Evolutionary conservation across 345 rosid species (phyloP).

Genomic region (Leavenworthia alabamica): DNA sequence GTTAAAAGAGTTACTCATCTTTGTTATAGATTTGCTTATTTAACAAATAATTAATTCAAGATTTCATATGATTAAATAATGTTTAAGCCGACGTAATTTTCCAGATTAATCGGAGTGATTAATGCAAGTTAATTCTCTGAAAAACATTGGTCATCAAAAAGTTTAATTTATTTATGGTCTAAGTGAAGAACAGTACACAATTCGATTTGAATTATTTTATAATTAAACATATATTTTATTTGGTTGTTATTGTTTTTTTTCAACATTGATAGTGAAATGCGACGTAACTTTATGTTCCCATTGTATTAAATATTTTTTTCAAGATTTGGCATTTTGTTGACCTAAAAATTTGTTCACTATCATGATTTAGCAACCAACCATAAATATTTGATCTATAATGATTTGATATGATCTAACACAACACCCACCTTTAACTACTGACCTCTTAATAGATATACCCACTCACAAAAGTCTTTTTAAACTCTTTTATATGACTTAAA

Average conservation of each 20-base stretch:
- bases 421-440: slow-evolving; percentile 35
- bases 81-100: background rate
- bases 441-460: slow-evolving; percentile 12
- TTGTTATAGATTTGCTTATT: too few relatives aligned
- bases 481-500: background rate
- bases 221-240: slow-evolving; percentile 1
- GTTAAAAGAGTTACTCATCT: too few relatives aligned
- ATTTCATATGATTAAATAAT: too few relatives aligned
- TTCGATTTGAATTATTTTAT: background rate
- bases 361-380: slow-evolving; percentile 32
- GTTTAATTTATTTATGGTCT: background rate
- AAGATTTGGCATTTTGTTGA: slow-evolving; percentile 33
- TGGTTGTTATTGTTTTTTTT: slow-evolving; percentile 20
- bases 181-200: slow-evolving; percentile 18
- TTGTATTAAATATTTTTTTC: background rate
- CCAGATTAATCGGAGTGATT: slow-evolving; percentile 29
- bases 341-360: slow-evolving; percentile 25
- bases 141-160: slow-evolving; percentile 11
- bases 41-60: too few relatives aligned
- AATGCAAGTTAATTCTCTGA: slow-evolving; percentile 26
- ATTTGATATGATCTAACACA: too few relatives aligned
- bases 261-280: slow-evolving; percentile 25
- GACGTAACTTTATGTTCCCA: slow-evolving; percentile 21
- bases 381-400: slow-evolving; percentile 7
- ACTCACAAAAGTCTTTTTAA: background rate